Conservation (phyloP, 352 stramenopile species). For the Phytophthora parvispora region DNA sequence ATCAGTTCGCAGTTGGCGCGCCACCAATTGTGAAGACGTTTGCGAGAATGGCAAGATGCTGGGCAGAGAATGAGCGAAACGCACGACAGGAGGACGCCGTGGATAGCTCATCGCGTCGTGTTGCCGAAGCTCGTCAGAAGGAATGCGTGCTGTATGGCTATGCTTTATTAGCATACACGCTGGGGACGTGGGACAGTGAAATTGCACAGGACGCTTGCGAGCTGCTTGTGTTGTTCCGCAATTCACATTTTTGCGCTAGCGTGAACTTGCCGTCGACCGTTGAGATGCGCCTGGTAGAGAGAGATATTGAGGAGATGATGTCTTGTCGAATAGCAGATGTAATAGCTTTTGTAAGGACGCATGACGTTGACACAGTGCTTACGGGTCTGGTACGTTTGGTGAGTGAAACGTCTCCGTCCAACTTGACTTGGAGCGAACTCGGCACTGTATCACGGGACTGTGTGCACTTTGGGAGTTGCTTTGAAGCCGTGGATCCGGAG, state of each 20-base stretch:
- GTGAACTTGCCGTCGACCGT: conserved; percentile 29
- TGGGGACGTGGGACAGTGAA: conserved; percentile 16
- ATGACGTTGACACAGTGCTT: background rate
- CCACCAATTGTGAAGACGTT: conserved; percentile 25
- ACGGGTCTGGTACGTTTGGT: conserved; percentile 39
- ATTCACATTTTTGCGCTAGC: conserved; percentile 30
- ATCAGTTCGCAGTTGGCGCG: conserved; percentile 32
- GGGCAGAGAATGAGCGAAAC: conserved; percentile 24
- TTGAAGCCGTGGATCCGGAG: conserved; percentile 24
- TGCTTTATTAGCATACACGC: conserved; percentile 41
- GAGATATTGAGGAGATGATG: conserved; percentile 51
- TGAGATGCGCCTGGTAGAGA: conserved; percentile 19
- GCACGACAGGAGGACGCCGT: background rate
- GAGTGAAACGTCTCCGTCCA: conserved; percentile 24
- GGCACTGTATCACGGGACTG: background rate
- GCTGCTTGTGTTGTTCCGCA: conserved; percentile 57
- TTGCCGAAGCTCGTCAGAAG: conserved; percentile 36
- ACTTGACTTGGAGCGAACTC: conserved; percentile 35
- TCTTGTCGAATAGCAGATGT: conserved; percentile 24
- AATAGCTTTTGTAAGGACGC: conserved; percentile 14
- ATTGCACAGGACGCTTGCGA: conserved; percentile 45
- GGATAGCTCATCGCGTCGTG: background rate
- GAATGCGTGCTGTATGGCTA: conserved; percentile 60
- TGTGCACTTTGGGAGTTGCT: conserved; percentile 37
- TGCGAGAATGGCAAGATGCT: conserved; percentile 31